Percentiles rank a stretch among this genome's conserved stretches.
phyloP scores from a whole-genome alignment of 805 yeast genomes.

The Wickerhamiella azyma region DNA sequence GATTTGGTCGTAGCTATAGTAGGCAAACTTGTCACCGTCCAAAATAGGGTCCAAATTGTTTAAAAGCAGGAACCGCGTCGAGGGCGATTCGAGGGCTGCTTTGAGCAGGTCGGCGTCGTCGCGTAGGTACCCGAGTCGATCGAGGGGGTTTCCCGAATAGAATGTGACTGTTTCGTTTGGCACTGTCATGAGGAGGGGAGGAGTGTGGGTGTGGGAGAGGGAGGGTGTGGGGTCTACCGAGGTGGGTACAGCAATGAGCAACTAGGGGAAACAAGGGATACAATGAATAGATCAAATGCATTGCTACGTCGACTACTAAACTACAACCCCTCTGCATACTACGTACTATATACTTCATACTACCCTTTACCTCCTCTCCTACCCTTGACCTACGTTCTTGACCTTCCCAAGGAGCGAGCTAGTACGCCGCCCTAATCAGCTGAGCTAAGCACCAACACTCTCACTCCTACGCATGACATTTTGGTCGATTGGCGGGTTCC shows the following conservation, averaged over 20 bases:
- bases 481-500: slow-evolving; percentile 49
- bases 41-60: slow-evolving; percentile 20
- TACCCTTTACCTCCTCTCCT: no score
- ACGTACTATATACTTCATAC: no score
- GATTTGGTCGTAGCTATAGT: not conserved
- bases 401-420: no score
- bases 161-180: slow-evolving; percentile 19
- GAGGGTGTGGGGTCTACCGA: no score
- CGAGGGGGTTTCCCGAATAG: slow-evolving; percentile 41
- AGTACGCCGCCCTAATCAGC: not conserved
- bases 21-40: not conserved
- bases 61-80: slow-evolving; percentile 38
- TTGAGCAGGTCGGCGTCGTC: slow-evolving; percentile 39
- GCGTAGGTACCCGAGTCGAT: slow-evolving; percentile 52
- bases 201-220: no score
- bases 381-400: no score
- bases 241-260: no score
- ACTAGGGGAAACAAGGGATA: no score
- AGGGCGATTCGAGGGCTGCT: slow-evolving; percentile 32
- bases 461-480: slow-evolving; percentile 30
- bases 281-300: no score
- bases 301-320: no score
- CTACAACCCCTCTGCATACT: no score
- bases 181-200: no score
- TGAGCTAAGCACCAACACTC: not conserved